A percentile compares a stretch with the other conserved stretches of the same genome.
Conservation (phyloP, 345 rosid species). For the Moringa oleifera region DNA sequence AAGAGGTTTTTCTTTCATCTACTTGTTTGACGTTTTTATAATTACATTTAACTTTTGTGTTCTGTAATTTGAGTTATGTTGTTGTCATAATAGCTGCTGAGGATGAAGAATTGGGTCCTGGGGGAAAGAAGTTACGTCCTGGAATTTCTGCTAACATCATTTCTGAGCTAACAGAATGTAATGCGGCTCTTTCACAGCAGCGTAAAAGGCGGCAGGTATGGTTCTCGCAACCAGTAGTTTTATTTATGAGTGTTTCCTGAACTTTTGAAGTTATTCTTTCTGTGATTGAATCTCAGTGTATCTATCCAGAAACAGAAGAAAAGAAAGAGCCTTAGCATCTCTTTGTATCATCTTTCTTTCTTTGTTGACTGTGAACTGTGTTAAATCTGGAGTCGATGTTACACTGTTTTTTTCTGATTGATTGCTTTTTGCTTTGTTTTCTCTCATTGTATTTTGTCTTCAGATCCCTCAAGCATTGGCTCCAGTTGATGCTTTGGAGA, state of each 20-base stretch:
- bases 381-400: no score
- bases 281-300: neutral
- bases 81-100: slow-evolving; percentile 33
- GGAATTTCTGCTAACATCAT: slow-evolving; percentile 69
- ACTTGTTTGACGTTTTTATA: slow-evolving; percentile 1
- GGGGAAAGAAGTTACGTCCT: slow-evolving; percentile 48
- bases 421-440: no score
- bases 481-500: slow-evolving; percentile 61
- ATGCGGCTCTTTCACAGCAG: slow-evolving; percentile 82
- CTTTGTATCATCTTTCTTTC: neutral
- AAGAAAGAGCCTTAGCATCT: neutral
- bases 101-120: slow-evolving; percentile 46
- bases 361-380: neutral
- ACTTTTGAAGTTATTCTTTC: neutral
- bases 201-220: slow-evolving; percentile 82
- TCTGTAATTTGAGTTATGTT: slow-evolving; percentile 11
- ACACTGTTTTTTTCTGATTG: no score
- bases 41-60: neutral
- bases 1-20: slow-evolving; percentile 46
- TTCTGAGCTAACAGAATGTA: slow-evolving; percentile 77
- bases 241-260: neutral
- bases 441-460: slow-evolving; percentile 3
- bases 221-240: no score
- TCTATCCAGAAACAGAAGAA: neutral
- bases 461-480: slow-evolving; percentile 78